These are phyloP conservation scores for Agrostemma githago DNA, from an alignment of 148 eudicot species.

Conservation along the genomic window DNA sequence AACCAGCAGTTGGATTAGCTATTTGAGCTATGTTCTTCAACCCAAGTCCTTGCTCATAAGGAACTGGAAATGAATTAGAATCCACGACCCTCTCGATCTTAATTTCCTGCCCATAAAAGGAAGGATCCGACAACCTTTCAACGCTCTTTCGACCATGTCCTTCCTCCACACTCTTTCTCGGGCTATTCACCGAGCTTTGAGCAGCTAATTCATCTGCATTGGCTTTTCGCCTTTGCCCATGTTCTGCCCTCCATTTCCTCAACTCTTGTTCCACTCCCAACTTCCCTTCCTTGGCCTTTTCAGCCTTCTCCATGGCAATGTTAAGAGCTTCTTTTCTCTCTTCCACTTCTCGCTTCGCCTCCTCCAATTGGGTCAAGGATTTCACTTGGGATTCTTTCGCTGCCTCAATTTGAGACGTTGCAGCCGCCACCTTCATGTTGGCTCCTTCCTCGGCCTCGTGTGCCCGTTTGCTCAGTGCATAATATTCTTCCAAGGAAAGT, in stretches of 20 bases:
- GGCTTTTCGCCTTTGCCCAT: slow-evolving; percentile 65
- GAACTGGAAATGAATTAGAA: slow-evolving; percentile 26
- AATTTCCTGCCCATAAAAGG: slow-evolving; percentile 28
- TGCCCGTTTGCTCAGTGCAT: slow-evolving; percentile 72
- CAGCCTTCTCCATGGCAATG: slow-evolving; percentile 59
- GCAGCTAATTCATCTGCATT: slow-evolving; percentile 39
- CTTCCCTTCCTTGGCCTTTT: slow-evolving; percentile 78
- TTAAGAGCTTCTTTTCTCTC: slow-evolving; percentile 52
- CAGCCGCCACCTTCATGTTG: slow-evolving; percentile 52
- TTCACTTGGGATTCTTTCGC: slow-evolving; percentile 63
- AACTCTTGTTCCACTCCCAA: slow-evolving; percentile 78
- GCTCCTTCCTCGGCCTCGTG: slow-evolving; percentile 87
- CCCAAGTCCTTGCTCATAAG: slow-evolving; percentile 34
- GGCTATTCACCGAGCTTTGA: slow-evolving; percentile 32
- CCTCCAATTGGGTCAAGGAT: slow-evolving; percentile 58
- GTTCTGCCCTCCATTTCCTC: slow-evolving; percentile 87
- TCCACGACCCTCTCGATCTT: slow-evolving; percentile 33
- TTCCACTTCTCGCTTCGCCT: slow-evolving; percentile 44
- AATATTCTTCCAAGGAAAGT: slow-evolving; percentile 81
- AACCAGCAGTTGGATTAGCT: slow-evolving; percentile 15
- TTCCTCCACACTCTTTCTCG: slow-evolving; percentile 44
- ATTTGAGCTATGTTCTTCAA: slow-evolving; percentile 33
- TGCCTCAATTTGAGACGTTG: slow-evolving; percentile 57
- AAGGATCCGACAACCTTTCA: slow-evolving; percentile 17
- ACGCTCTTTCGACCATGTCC: slow-evolving; percentile 23